phyloP scores from a whole-genome alignment of 768 basidiomycete species.

The Galerina sulciceps region DNA sequence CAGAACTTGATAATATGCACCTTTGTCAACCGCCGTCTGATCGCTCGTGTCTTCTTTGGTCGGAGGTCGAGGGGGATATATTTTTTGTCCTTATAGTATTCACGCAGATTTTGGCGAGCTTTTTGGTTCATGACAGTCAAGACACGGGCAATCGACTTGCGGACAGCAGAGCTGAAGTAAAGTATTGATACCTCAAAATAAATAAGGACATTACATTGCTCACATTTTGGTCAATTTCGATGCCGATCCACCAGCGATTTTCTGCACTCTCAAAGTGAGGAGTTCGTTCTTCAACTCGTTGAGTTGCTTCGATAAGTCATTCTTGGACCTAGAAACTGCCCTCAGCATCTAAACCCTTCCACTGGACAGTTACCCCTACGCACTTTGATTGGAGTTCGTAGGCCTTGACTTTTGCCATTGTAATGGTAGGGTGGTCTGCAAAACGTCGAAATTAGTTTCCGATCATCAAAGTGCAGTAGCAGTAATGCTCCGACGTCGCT shows the following conservation, averaged over 20 bases:
- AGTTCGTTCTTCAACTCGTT: constrained; percentile 95
- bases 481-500: not conserved
- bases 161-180: constrained; percentile 78
- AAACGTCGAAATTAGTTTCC: constrained; percentile 10
- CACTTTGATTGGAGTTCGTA: constrained; percentile 97
- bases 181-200: not conserved
- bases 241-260: constrained; percentile 94
- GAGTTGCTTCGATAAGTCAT: constrained; percentile 94
- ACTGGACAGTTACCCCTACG: constrained; percentile 30
- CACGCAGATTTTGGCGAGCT: constrained; percentile 93
- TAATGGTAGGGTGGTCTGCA: constrained; percentile 41
- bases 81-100: constrained; percentile 98
- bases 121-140: constrained; percentile 99
- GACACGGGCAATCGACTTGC: constrained; percentile 98
- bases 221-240: constrained; percentile 98
- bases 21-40: constrained; percentile 92
- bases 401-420: constrained; percentile 94
- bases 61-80: constrained; percentile 97
- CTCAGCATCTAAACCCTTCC: constrained; percentile 14
- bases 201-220: constrained; percentile 30
- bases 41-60: constrained; percentile 97
- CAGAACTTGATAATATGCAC: constrained; percentile 43
- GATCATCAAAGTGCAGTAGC: constrained; percentile 12
- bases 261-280: constrained; percentile 92
- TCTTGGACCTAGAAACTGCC: constrained; percentile 75